Percentiles rank a stretch among this genome's conserved stretches.
Evolutionary conservation across 2,329 filamentous ascomycete genomes (phyloP).

Genomic region (Fusarium nelsonii): DNA sequence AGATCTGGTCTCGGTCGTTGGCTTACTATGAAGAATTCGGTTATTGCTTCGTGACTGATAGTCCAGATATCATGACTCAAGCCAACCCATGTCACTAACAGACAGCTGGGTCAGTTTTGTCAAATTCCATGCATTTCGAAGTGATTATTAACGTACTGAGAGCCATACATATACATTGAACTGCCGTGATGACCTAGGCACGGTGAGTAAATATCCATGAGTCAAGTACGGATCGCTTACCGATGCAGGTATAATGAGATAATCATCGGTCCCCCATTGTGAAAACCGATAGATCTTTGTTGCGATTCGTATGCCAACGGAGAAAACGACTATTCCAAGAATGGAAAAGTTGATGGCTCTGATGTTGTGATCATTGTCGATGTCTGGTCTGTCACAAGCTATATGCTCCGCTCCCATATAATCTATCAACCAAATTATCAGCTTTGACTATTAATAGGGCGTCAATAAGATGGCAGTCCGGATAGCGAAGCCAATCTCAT

Average conservation of each 20-base stretch:
- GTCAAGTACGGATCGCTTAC: not conserved
- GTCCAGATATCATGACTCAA: conserved; percentile 9
- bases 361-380: not conserved
- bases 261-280: conserved; percentile 14
- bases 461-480: too few relatives aligned
- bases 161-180: not conserved
- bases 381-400: not conserved
- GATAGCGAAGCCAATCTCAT: too few relatives aligned
- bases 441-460: not conserved
- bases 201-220: too few relatives aligned
- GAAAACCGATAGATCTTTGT: not conserved
- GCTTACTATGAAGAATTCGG: conserved; percentile 6
- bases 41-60: not conserved
- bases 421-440: not conserved
- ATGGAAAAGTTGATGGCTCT: not conserved
- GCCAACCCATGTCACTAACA: conserved; percentile 1
- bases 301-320: not conserved
- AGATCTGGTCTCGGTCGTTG: rapidly evolving
- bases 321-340: not conserved
- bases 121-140: rapidly evolving
- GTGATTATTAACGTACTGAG: not conserved
- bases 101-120: not conserved
- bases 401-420: not conserved
- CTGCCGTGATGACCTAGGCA: not conserved
- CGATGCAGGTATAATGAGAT: not conserved